These are phyloP conservation scores for Thermomyces lanuginosus DNA, from an alignment of 2,329 filamentous ascomycete species.

Conservation along the genomic window DNA sequence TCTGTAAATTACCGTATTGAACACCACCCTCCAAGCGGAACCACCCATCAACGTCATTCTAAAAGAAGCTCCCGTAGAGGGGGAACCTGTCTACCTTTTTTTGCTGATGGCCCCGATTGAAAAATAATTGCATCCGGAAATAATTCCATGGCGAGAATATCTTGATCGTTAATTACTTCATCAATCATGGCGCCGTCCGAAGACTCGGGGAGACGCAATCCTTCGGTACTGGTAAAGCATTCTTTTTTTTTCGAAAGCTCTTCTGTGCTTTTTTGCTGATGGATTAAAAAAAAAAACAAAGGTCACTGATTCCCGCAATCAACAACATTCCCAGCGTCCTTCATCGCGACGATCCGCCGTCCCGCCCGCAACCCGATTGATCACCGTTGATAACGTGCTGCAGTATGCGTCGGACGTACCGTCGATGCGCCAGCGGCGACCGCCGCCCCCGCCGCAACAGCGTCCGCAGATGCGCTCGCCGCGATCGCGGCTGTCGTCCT, in stretches of 20 bases:
- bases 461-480: constrained; percentile 14
- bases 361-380: constrained; percentile 47
- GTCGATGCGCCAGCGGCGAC: constrained; percentile 71
- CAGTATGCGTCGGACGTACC: constrained; percentile 90
- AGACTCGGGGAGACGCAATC: constrained; percentile 25
- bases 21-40: too few relatives aligned
- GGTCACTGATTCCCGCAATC: constrained; percentile 31
- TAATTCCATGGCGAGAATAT: too few relatives aligned
- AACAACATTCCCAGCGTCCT: constrained; percentile 17
- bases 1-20: too few relatives aligned
- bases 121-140: too few relatives aligned
- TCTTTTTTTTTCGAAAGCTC: constrained; percentile 2
- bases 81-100: too few relatives aligned
- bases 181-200: constrained; percentile 6
- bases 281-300: too few relatives aligned
- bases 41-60: too few relatives aligned
- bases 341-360: constrained; percentile 15
- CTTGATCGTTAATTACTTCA: too few relatives aligned
- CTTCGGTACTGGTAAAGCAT: constrained; percentile 27
- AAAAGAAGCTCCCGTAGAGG: too few relatives aligned
- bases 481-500: constrained; percentile 17
- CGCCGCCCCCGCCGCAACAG: constrained; percentile 40
- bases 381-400: constrained; percentile 84
- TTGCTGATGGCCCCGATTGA: too few relatives aligned
- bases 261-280: constrained; percentile 3